Conservation (phyloP, 2,329 filamentous ascomycete species). For the Fonsecaea nubica region DNA sequence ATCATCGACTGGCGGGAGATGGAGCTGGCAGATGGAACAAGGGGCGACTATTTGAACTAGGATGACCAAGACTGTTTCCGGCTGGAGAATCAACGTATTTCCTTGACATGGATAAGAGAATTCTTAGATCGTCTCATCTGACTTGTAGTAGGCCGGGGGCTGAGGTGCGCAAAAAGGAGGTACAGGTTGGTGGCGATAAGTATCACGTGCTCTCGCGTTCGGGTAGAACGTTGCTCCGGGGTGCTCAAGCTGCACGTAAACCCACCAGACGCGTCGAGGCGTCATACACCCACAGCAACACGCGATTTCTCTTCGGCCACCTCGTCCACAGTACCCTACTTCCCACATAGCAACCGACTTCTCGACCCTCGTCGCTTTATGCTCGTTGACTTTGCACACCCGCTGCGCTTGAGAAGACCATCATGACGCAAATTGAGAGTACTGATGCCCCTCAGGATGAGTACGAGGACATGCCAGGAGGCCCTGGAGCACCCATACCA, state of each 20-base stretch:
- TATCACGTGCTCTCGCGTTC: background rate
- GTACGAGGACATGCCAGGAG: slow-evolving; percentile 73
- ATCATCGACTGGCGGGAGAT: background rate
- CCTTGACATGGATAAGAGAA: background rate
- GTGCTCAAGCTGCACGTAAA: background rate
- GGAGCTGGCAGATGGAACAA: background rate
- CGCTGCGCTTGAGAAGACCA: background rate
- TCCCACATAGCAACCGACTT: background rate
- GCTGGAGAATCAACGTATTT: background rate
- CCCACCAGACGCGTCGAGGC: background rate
- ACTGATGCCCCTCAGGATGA: slow-evolving; percentile 36
- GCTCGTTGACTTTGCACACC: background rate
- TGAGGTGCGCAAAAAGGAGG: background rate
- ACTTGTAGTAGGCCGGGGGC: background rate
- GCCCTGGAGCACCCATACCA: slow-evolving; percentile 92
- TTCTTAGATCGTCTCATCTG: background rate
- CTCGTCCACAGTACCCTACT: background rate
- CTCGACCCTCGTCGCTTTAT: background rate
- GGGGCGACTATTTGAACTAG: background rate
- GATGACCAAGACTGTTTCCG: background rate
- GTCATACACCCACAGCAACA: background rate
- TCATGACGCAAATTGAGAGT: slow-evolving; percentile 38
- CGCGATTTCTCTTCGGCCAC: background rate
- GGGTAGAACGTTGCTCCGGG: background rate
- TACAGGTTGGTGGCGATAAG: background rate